Conservation (phyloP, 306 rosid species). For the Oxytropis ochrocephala region DNA sequence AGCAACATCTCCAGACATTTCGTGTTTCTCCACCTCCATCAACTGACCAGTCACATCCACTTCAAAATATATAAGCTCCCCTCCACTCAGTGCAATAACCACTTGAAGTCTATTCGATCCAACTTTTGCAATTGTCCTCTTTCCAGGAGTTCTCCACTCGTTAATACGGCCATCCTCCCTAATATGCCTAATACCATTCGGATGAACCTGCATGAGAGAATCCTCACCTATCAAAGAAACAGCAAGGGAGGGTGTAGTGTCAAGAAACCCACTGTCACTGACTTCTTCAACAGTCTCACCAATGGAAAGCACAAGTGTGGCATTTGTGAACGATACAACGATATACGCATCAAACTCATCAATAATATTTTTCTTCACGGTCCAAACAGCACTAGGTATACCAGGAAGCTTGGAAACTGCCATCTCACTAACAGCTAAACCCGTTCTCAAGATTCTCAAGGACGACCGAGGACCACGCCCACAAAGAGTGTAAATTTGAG, state of each 20-base stretch:
- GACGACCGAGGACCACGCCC: constrained; percentile 98
- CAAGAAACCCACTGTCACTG: constrained; percentile 93
- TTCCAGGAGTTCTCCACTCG: constrained; percentile 99
- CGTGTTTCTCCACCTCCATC: constrained; percentile 96
- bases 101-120: constrained; percentile 93
- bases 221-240: constrained; percentile 98
- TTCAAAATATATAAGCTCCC: constrained; percentile 93
- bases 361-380: constrained; percentile 82
- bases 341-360: constrained; percentile 96
- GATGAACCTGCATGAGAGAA: constrained; percentile 99
- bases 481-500: constrained; percentile 89
- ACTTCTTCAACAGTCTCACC: constrained; percentile 99
- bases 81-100: constrained; percentile 92
- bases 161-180: constrained; percentile 97
- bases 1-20: constrained; percentile 96
- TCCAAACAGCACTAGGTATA: constrained; percentile 94
- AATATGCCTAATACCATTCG: constrained; percentile 97
- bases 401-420: constrained; percentile 99
- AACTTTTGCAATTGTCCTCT: constrained; percentile 84
- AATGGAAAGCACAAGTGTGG: constrained; percentile 92
- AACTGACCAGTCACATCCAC: constrained; percentile 92
- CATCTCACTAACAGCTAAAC: constrained; percentile 96
- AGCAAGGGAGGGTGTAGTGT: constrained; percentile 88
- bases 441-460: constrained; percentile 89
- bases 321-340: constrained; percentile 90